These are phyloP conservation scores for Debaryomyces psychrophilus DNA, from an alignment of 1,139 yeast species.

Conservation along the genomic window DNA sequence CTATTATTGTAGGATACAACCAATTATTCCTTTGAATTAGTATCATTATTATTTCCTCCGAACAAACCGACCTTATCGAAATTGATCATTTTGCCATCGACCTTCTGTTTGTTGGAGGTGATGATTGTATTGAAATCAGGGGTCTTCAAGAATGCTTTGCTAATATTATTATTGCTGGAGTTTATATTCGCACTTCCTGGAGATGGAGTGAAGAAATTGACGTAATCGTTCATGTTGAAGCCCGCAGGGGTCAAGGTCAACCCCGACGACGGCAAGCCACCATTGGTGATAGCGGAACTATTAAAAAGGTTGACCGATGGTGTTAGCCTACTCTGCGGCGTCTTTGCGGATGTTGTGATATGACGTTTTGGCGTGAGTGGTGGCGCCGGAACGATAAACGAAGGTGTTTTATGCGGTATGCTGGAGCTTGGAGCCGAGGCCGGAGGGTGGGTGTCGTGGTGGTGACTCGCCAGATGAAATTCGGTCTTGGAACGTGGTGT, in stretches of 20 bases:
- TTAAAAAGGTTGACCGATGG: constrained; percentile 44
- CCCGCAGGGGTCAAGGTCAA: constrained; percentile 63
- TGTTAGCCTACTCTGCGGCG: constrained; percentile 50
- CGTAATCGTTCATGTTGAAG: constrained; percentile 81
- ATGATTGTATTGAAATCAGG: constrained; percentile 46
- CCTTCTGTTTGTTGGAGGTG: constrained; percentile 28
- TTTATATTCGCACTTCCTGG: constrained; percentile 46
- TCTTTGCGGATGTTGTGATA: constrained; percentile 32
- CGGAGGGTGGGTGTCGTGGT: constrained; percentile 11
- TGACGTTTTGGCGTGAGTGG: constrained; percentile 52
- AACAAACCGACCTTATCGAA: constrained; percentile 41
- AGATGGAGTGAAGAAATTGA: constrained; percentile 75
- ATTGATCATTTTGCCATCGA: constrained; percentile 50
- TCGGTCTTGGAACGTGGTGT: constrained; percentile 33
- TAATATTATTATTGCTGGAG: constrained; percentile 16
- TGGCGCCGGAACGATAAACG: constrained; percentile 46
- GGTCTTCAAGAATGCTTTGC: constrained; percentile 41
- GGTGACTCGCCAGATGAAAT: constrained; percentile 1
- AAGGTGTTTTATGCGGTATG: constrained; percentile 15
- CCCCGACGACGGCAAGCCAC: constrained; percentile 48
- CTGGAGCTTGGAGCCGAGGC: constrained; percentile 10
- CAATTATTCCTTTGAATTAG: constrained; percentile 11
- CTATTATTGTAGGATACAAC: too few relatives aligned
- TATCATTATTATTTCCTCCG: constrained; percentile 19
- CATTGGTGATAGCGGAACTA: constrained; percentile 20